A percentile compares a stretch with the other conserved stretches of the same genome.
Evolutionary conservation across 805 yeast species (phyloP).

Genomic region (Starmera dryadoides): DNA sequence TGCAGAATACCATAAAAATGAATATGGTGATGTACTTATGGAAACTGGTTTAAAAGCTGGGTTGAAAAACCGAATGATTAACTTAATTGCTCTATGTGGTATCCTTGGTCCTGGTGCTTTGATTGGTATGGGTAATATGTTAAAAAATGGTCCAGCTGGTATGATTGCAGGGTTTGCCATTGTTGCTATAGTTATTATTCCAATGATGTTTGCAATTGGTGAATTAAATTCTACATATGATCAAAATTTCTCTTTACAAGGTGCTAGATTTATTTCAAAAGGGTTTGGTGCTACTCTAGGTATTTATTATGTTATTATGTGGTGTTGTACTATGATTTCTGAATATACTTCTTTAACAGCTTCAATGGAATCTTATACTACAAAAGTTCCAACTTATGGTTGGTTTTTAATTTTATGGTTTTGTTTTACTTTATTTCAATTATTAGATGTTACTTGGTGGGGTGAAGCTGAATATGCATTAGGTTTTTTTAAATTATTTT

Average conservation of each 20-base stretch:
- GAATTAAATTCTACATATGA: conserved; percentile 49
- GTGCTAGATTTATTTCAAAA: conserved; percentile 41
- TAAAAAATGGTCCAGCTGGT: conserved; percentile 44
- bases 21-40: conserved; percentile 24
- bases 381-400: conserved; percentile 46
- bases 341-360: conserved; percentile 49
- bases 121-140: conserved; percentile 46
- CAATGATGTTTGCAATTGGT: conserved; percentile 50
- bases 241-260: conserved; percentile 45
- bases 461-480: conserved; percentile 52
- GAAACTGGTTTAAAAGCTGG: conserved; percentile 34
- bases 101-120: conserved; percentile 55
- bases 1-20: conserved; percentile 15
- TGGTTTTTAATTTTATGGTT: conserved; percentile 48
- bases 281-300: conserved; percentile 55
- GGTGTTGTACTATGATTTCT: conserved; percentile 48
- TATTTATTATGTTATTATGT: conserved; percentile 43
- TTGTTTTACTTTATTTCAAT: conserved; percentile 41
- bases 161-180: conserved; percentile 40
- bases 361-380: conserved; percentile 42
- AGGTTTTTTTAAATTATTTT: conserved; percentile 40
- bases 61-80: conserved; percentile 42
- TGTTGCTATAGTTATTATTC: conserved; percentile 44
- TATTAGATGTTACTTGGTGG: conserved; percentile 43
- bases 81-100: conserved; percentile 48